Evolutionary conservation across 208 protist genomes (phyloP), one percentile per base, ranked within the genome.

Genomic region (Acanthamoeba sp.): DNA sequence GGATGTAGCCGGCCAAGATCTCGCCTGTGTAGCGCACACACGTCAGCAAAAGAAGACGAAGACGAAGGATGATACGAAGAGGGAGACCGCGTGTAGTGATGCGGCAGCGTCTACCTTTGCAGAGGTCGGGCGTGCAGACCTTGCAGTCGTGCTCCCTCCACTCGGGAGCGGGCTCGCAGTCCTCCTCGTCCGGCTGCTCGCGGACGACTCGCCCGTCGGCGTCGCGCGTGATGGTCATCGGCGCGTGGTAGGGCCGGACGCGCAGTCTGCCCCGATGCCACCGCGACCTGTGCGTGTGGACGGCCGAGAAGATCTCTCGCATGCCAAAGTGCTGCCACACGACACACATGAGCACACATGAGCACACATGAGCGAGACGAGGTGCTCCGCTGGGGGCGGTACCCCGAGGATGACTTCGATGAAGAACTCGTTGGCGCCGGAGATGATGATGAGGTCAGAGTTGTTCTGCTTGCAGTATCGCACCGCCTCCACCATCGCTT

Each of bases 371-470:
- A 36, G 64, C n/a, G 27, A 18, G 27, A 64, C 16, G 57, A 24
- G 27, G 27, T 20, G 22, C 16, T 32, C 16, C 9, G 7, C 57
- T 16, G 16, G 14, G 32, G 36, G 64, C 2, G n/a, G 64, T 36
- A 84, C 73, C 73, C 42, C 42, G 18, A 90, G 52, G 48, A 90
- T 90, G 82, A 90, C 38, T 32, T 90, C 82, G 52, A 90, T 90
- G 82, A 90, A 90, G 82, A 90, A 59, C 27, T 90, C 82, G 82
- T 90, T 90, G 82, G 82, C 82, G 16, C 82, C 82, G 3, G 82
- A 90, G 82, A 90, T 90, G 55, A 90, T 66, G 52, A 90, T 66
- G 24, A 90, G 45, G 32, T 90, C 82, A 0, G 18, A 66, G 52
- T 90, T 66, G 82, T 90, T 62, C 22, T 22, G 5, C 34, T 59